These are phyloP conservation scores for Globisporangium splendens DNA, from an alignment of 352 stramenopile species.

Conservation along the genomic window DNA sequence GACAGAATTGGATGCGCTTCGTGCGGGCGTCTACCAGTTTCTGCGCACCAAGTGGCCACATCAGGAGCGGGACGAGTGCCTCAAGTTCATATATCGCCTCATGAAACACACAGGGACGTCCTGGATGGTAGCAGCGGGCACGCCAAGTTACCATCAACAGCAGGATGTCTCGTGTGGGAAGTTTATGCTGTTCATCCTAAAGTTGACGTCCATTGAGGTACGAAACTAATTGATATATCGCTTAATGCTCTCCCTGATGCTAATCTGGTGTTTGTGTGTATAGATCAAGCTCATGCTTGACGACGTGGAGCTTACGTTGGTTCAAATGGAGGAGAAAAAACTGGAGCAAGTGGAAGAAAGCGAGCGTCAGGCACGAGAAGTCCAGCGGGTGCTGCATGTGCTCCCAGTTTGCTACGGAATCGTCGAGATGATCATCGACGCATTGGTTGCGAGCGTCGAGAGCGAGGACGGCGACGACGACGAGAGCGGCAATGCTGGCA, in stretches of 20 bases:
- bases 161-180: conserved; percentile 57
- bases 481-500: conserved; percentile 20
- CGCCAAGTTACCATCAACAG: conserved; percentile 18
- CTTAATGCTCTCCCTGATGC: no score
- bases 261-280: not conserved
- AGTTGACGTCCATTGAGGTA: conserved; percentile 78
- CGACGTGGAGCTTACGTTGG: conserved; percentile 65
- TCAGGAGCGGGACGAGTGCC: conserved; percentile 66
- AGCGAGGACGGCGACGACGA: conserved; percentile 14
- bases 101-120: conserved; percentile 53
- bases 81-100: conserved; percentile 54
- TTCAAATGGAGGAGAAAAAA: conserved; percentile 62
- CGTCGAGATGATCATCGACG: conserved; percentile 65
- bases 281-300: conserved; percentile 86
- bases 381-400: conserved; percentile 50
- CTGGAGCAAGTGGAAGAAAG: conserved; percentile 44
- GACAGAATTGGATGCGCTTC: conserved; percentile 55
- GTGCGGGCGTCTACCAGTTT: conserved; percentile 55
- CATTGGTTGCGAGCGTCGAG: conserved; percentile 45
- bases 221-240: not conserved
- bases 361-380: conserved; percentile 41
- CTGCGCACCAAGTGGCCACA: conserved; percentile 66
- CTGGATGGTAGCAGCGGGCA: conserved; percentile 62
- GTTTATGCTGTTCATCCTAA: conserved; percentile 74
- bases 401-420: conserved; percentile 78